Base-by-base conservation (phyloP, 1,284 basidiomycete genomes). In the Cystobasidium pallidum region DNA sequence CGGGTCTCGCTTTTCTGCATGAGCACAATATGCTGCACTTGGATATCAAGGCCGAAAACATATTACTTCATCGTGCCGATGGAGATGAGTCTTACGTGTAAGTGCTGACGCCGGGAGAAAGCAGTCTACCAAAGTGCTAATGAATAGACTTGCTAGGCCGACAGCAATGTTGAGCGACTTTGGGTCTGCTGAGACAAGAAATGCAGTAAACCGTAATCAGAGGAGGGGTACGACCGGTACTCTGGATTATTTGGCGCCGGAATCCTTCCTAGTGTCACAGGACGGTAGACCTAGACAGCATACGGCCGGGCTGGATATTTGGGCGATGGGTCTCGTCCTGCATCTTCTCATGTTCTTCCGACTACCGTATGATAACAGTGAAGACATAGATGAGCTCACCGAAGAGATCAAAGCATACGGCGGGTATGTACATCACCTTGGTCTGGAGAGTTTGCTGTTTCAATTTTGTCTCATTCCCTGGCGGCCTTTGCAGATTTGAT, bases 1-100 rank as follows among this genome's bases (percentile, higher is more conserved):
- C 52, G 2, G 78, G 78, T 1, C 62, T 79, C 2, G 73, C 70
- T 0, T 78, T 76, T 59, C 59, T 79, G 13, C 78, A 79, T 45
- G 39, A 64, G 3, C 62, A 71, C 21, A 76, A 76, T 63, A 74
- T 79, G 32, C 74, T 79, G 1, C 78, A 79, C 47, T 72, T 79
- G 32, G 78, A 79, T 47, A 73, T 79, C 34, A 79, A 79, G 59
- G 78, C 77, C 0, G 78, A 77, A 41, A 79, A 79, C 63, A 77
- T 79, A 3, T 70, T 79, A 2, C 68, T 79, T 3, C 74, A 77
- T 39, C 77, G 75, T 71, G 74, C 74, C n/a, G 77, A 78, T 2
- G 74, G 76, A 10, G 72, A 57, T 24, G 52, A 64, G 2, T 26
- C 59, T 10, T 36, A 58, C 8, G n/a, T 70, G 62, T 64, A 24